Percentiles rank a stretch among this genome's conserved stretches.
These are phyloP conservation scores for Starmera dryadoides DNA, from an alignment of 805 yeast genomes.

Conservation along the genomic window DNA sequence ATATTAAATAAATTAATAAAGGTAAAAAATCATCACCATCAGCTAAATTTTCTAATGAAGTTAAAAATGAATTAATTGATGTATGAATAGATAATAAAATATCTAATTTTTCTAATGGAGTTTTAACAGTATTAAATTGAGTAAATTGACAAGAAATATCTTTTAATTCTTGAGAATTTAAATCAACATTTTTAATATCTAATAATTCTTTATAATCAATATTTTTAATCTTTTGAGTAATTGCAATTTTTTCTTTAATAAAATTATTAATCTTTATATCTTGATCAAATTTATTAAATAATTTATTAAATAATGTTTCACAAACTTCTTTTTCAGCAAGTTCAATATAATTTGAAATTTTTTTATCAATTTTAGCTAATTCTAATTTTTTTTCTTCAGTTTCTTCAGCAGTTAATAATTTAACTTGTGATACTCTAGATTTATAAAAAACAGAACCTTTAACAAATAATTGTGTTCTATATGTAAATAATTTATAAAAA, in stretches of 20 bases:
- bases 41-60: slow-evolving; percentile 1
- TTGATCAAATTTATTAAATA: slow-evolving; percentile 9
- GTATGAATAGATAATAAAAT: slow-evolving; percentile 10
- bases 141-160: slow-evolving; percentile 5
- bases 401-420: slow-evolving; percentile 6
- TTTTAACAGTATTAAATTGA: slow-evolving; percentile 1
- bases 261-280: slow-evolving; percentile 10
- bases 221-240: slow-evolving; percentile 8
- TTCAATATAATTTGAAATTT: slow-evolving; percentile 8
- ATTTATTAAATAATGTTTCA: slow-evolving; percentile 6
- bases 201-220: slow-evolving; percentile 12
- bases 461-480: slow-evolving; percentile 8
- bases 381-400: slow-evolving; percentile 1
- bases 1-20: slow-evolving; percentile 14
- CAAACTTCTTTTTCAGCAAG: slow-evolving; percentile 12
- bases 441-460: slow-evolving; percentile 8
- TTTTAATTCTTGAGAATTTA: slow-evolving; percentile 1
- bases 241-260: slow-evolving; percentile 9
- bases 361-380: slow-evolving; percentile 1
- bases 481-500: slow-evolving; percentile 11
- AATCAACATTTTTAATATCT: slow-evolving; percentile 12
- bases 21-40: slow-evolving; percentile 20
- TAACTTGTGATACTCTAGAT: slow-evolving; percentile 1
- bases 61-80: slow-evolving; percentile 5
- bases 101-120: slow-evolving; percentile 13